These are phyloP conservation scores for Berkeleyomyces rouxiae DNA, from an alignment of 2,329 filamentous ascomycete genomes.

Conservation along the genomic window DNA sequence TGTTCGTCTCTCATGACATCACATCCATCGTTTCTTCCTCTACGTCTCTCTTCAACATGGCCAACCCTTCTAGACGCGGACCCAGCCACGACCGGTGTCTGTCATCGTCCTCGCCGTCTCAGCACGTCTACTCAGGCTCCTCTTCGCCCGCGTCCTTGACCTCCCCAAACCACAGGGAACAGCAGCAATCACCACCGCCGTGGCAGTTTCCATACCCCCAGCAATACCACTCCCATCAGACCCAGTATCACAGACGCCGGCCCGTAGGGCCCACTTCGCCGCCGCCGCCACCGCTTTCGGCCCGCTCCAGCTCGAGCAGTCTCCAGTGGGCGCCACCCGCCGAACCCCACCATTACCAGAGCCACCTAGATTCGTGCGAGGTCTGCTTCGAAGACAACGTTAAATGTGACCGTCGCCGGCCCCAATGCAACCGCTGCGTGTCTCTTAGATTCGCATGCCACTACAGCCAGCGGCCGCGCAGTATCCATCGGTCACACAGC, in stretches of 20 bases:
- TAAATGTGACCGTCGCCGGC: not conserved
- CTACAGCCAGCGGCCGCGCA: not conserved
- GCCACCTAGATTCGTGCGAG: not conserved
- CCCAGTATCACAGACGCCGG: not conserved
- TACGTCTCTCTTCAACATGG: constrained; percentile 1
- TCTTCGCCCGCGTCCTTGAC: not conserved
- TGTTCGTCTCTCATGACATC: not conserved
- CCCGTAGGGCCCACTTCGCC: not conserved
- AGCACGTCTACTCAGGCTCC: not conserved
- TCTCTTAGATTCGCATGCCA: not conserved
- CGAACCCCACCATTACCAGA: not conserved
- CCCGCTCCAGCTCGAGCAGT: not conserved
- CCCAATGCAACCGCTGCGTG: constrained; percentile 1
- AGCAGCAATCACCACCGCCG: not conserved
- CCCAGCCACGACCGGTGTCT: not conserved
- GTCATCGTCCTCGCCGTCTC: constrained; percentile 2
- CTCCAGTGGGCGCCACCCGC: not conserved
- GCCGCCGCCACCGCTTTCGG: not conserved
- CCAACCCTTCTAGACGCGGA: not conserved
- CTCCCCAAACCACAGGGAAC: not conserved
- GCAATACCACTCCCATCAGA: not conserved
- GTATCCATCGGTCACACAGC: not conserved
- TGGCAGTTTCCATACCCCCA: not conserved
- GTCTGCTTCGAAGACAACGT: not conserved
- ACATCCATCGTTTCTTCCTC: not conserved